Conservation (phyloP, 768 basidiomycete species). For the Coprinopsis cinerea region DNA sequence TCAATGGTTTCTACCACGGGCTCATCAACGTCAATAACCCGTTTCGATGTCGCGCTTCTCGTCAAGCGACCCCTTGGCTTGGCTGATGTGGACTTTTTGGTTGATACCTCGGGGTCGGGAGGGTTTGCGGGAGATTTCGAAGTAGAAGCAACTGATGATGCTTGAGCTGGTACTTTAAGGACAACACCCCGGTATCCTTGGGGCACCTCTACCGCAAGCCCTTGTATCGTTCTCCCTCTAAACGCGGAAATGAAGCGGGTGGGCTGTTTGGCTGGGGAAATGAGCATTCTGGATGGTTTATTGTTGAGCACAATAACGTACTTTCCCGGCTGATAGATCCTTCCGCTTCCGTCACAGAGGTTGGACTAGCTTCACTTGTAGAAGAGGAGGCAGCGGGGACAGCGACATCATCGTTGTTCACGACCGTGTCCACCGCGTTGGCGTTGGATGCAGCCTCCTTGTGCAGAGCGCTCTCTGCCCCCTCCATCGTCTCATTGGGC, state of each 20-base stretch:
- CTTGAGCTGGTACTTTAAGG: constrained; percentile 26
- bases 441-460: too few relatives aligned
- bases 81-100: constrained; percentile 9
- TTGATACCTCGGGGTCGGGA: constrained; percentile 4
- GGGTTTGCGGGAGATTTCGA: constrained; percentile 1
- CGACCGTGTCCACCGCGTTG: too few relatives aligned
- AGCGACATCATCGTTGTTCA: neutral
- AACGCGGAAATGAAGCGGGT: constrained; percentile 59
- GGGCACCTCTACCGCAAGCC: constrained; percentile 55
- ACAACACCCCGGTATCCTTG: constrained; percentile 65
- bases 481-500: neutral
- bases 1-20: constrained; percentile 9
- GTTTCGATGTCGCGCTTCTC: constrained; percentile 22
- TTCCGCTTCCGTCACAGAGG: too few relatives aligned
- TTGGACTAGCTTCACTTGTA: too few relatives aligned
- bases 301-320: neutral
- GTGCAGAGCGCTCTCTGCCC: too few relatives aligned
- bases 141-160: constrained; percentile 5
- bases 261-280: constrained; percentile 14
- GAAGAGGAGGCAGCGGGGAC: neutral
- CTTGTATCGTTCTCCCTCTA: constrained; percentile 70
- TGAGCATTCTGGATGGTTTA: neutral
- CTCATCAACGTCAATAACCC: constrained; percentile 18
- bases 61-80: constrained; percentile 22
- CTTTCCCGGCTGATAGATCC: neutral